These are phyloP conservation scores for Boletus pseudo-olivaceus DNA, from an alignment of 768 basidiomycete genomes.

Conservation along the genomic window DNA sequence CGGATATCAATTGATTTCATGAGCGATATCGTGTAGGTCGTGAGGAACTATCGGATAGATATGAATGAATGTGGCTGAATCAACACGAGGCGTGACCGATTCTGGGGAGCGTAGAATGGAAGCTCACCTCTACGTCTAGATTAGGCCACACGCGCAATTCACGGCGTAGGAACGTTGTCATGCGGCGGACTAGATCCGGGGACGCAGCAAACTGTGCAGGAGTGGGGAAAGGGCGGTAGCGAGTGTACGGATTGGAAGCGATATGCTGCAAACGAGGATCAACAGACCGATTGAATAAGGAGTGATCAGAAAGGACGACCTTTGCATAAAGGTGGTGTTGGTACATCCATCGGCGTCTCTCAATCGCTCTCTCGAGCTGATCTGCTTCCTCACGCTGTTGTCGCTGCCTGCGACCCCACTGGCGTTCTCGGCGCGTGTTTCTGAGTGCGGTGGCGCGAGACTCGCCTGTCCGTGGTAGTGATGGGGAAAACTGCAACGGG, in stretches of 20 bases:
- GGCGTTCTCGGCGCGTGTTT: conserved; percentile 39
- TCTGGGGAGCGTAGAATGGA: not conserved
- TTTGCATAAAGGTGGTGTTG: conserved; percentile 79
- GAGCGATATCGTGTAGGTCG: conserved; percentile 81
- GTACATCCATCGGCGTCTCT: conserved; percentile 77
- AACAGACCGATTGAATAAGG: not conserved
- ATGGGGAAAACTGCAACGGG: conserved; percentile 54
- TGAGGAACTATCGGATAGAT: conserved; percentile 65
- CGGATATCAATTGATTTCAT: conserved; percentile 94
- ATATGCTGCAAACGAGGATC: conserved; percentile 62
- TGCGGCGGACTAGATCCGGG: conserved; percentile 67
- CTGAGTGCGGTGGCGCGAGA: conserved; percentile 29
- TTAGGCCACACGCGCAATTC: conserved; percentile 86
- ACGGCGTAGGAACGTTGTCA: conserved; percentile 76
- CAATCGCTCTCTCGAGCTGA: conserved; percentile 71
- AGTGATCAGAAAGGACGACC: conserved; percentile 41
- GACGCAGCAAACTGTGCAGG: conserved; percentile 81
- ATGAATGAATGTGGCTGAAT: conserved; percentile 15
- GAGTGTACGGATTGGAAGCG: conserved; percentile 81
- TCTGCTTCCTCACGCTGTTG: conserved; percentile 57
- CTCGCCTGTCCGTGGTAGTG: conserved; percentile 32
- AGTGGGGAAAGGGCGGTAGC: conserved; percentile 87
- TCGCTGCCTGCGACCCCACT: conserved; percentile 54
- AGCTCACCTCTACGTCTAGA: conserved; percentile 81
- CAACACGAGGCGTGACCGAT: not conserved